These are phyloP conservation scores for Penicillium coffeae DNA, from an alignment of 495 filamentous ascomycete genomes.

Conservation along the genomic window DNA sequence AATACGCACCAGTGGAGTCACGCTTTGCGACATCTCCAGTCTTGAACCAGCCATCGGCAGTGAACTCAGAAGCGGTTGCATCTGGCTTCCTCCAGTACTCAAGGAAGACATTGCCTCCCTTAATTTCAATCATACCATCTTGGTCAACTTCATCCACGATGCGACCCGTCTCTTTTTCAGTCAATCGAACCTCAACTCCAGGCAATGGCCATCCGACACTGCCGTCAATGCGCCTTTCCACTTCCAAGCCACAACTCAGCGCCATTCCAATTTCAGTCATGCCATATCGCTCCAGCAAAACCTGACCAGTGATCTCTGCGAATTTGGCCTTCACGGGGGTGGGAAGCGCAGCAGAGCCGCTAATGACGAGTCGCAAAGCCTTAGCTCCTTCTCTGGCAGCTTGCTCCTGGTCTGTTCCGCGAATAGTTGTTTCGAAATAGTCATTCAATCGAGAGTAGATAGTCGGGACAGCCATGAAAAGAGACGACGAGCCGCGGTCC, in stretches of 20 bases:
- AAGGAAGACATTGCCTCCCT: conserved; percentile 41
- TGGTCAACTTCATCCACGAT: conserved; percentile 30
- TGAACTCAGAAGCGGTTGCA: conserved; percentile 41
- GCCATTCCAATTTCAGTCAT: conserved; percentile 50
- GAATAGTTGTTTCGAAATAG: conserved; percentile 41
- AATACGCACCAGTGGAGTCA: conserved; percentile 38
- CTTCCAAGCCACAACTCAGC: conserved; percentile 39
- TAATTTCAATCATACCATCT: conserved; percentile 46
- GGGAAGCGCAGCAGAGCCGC: conserved; percentile 42
- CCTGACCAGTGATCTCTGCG: conserved; percentile 38
- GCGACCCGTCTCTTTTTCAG: conserved; percentile 36
- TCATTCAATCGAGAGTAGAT: conserved; percentile 46
- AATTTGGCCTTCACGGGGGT: conserved; percentile 40
- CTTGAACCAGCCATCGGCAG: conserved; percentile 45
- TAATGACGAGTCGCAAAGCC: conserved; percentile 36
- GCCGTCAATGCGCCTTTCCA: conserved; percentile 36
- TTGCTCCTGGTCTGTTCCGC: conserved; percentile 34
- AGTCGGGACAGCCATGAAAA: conserved; percentile 47
- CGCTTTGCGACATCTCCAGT: conserved; percentile 44
- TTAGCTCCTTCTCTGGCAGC: conserved; percentile 29
- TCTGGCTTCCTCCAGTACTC: conserved; percentile 45
- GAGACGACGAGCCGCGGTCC: conserved; percentile 33
- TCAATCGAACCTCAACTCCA: conserved; percentile 39
- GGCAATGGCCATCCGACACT: conserved; percentile 47
- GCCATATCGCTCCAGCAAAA: conserved; percentile 42